Evolutionary conservation across 169 alveolate species (phyloP), one percentile per base, ranked within the genome.

Genomic region (Hepatocystis sp.): DNA sequence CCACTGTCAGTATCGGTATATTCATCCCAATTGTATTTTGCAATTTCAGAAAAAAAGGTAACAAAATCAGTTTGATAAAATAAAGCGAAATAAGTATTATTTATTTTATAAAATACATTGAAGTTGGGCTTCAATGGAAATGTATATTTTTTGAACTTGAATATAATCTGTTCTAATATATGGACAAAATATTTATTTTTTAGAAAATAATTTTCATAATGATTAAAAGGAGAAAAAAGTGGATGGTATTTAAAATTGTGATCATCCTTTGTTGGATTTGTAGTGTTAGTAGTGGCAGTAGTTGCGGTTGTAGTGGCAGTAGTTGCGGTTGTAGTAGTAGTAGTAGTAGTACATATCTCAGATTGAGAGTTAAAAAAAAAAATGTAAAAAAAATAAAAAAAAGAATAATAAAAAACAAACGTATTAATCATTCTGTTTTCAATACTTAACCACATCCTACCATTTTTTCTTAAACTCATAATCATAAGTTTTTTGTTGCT

Each of bases 401-500:
- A 58, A 1, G 88, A 28, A 51, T 58, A 52, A 51, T 76, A 76
- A 27, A 56, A 76, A 21, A 76, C 88, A 15, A 76, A 49, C 3
- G 88, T 76, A 63, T 40, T 76, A 58, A 58, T 42, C 7, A 76
- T 76, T 42, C 25, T 76, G n/a, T 76, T 76, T 36, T 64, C 67
- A 5, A 58, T 63, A 15, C 88, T 76, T 13, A 76, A 13, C 88
- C 88, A 76, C 30, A 76, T 34, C 11, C 88, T 42, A 2, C 88
- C 88, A 52, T 76, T 76, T 76, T 76, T 58, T 49, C 88, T 58
- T 47, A 76, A 52, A 47, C 88, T 76, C 51, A 76, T 58, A 58
- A 76, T 76, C 21, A 11, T 42, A 8, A 40, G 65, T 8, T 7
- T 7, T 32, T n/a, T 39, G n/a, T n/a, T 56, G 27, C 51, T 49